Base-by-base conservation (phyloP, 495 filamentous ascomycete genomes). In the Hypomontagnella submonticulosa region DNA sequence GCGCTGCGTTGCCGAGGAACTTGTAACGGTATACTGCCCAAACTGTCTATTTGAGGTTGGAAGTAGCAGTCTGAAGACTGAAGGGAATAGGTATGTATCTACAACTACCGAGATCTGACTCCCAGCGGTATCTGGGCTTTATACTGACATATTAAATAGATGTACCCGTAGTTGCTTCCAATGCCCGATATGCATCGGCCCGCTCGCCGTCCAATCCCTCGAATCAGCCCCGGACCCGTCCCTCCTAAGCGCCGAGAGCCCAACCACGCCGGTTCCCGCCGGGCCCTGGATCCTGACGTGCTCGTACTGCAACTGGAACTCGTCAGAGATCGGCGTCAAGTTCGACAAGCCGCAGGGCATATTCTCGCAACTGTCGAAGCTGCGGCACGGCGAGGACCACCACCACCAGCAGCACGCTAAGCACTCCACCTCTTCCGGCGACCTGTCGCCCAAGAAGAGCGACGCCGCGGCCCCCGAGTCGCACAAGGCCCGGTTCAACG, bases 141-240 rank as follows among this genome's bases (percentile, higher is more conserved):
- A 44, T 9, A 32, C 40, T 49, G 56, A 38, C 18, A 53, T 34
- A 23, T 37, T 2, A 23, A n/a, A 16, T 63, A 98, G 95, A 73
- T 99, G 95, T 71, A 91, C 92, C 13, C 85, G 95, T 61, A 97
- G 92, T 71, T 99, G 95, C 76, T 97, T 93, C 81, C 90, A 93
- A 72, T 99, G 95, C 67, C 96, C 95, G 1, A 78, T 90, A 57
- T 99, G 95, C 74, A 88, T 89, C n/a, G 85, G 92, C 1, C 90
- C 91, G 16, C 82, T 97, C 8, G 80, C 87, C 16, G 88, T 96
- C 40, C 90, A 83, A 53, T 84, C 86, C 16, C 75, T 91, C 59
- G 88, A 90, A 61, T 67, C 75, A n/a, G 71, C 75, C 4, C 75
- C 80, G 32, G 82, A 84, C 48, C 63, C 78, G 42, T 75, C 66